Percentiles rank a stretch among this genome's conserved stretches.
Evolutionary conservation across 192 early-diverging fungal species (phyloP).

Genomic region (Coemansia sp.): DNA sequence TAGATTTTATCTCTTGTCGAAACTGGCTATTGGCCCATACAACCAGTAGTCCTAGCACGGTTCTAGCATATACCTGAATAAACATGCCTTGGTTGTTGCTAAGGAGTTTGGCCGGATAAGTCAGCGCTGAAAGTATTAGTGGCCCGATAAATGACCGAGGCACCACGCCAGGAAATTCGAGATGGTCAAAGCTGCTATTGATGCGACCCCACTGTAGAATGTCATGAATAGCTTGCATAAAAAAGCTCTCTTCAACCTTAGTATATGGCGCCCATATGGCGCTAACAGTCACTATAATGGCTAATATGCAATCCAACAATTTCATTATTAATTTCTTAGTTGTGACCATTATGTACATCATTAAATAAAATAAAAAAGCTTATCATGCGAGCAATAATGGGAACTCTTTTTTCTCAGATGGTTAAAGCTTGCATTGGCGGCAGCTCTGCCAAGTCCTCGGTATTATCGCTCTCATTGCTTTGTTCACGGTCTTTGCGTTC

Average conservation of each 20-base stretch:
- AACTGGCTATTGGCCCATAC: constrained; percentile 56
- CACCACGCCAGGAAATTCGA: constrained; percentile 92
- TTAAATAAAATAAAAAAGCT: background rate
- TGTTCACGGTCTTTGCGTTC: constrained; percentile 27
- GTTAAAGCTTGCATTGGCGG: constrained; percentile 37
- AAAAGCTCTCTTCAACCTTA: constrained; percentile 98
- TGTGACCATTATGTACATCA: too few species aligned
- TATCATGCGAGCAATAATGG: constrained; percentile 3
- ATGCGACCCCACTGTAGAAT: constrained; percentile 61
- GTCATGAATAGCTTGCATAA: constrained; percentile 90
- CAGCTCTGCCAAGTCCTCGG: constrained; percentile 10
- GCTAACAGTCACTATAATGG: constrained; percentile 27
- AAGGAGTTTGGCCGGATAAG: constrained; percentile 31
- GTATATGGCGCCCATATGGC: constrained; percentile 66
- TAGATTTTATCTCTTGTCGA: constrained; percentile 48
- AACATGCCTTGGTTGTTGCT: constrained; percentile 8
- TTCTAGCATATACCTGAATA: constrained; percentile 29
- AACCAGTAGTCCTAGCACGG: constrained; percentile 55
- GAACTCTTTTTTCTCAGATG: background rate
- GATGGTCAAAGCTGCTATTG: constrained; percentile 69
- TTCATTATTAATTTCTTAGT: background rate
- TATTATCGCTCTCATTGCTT: background rate
- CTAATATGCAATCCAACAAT: constrained; percentile 19
- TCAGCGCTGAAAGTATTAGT: constrained; percentile 55
- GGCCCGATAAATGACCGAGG: constrained; percentile 92